These are phyloP conservation scores for Candolleomyces efflorescens DNA, from an alignment of 768 basidiomycete species.

Conservation along the genomic window DNA sequence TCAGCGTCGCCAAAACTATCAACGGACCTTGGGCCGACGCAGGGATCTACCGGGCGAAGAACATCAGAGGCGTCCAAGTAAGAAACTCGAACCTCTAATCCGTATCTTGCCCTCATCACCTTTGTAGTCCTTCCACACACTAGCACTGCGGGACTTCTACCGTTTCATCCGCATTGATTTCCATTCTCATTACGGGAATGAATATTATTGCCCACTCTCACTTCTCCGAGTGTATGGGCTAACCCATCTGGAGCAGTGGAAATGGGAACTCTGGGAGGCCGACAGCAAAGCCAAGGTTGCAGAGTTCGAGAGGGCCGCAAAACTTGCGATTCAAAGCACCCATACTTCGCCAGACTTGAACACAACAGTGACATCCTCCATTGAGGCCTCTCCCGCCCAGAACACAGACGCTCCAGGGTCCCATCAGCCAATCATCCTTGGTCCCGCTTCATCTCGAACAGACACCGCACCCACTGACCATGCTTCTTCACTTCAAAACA, in stretches of 20 bases:
- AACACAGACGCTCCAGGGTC: neutral
- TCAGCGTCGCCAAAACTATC: conserved; percentile 84
- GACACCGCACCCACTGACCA: too few species aligned
- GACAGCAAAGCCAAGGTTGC: conserved; percentile 53
- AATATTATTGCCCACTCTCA: conserved; percentile 95
- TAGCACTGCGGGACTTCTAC: conserved; percentile 78
- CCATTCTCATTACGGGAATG: conserved; percentile 86
- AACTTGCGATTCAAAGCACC: conserved; percentile 4
- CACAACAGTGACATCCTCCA: neutral
- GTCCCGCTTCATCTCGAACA: neutral
- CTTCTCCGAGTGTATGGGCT: conserved; percentile 92
- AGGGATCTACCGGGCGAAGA: conserved; percentile 82
- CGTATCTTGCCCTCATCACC: neutral
- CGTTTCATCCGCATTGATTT: conserved; percentile 94
- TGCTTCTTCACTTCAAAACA: neutral
- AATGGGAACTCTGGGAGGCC: conserved; percentile 81
- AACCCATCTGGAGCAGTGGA: conserved; percentile 95
- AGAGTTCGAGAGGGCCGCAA: conserved; percentile 27
- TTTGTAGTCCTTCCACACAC: conserved; percentile 70
- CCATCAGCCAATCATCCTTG: neutral
- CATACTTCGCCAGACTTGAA: conserved; percentile 1
- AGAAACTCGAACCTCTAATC: conserved; percentile 19
- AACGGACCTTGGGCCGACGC: conserved; percentile 64
- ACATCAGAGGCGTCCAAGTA: conserved; percentile 88
- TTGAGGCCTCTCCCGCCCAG: neutral